Evolutionary conservation across 2,329 filamentous ascomycete species (phyloP).

Genomic region (Aspergillus sp.): DNA sequence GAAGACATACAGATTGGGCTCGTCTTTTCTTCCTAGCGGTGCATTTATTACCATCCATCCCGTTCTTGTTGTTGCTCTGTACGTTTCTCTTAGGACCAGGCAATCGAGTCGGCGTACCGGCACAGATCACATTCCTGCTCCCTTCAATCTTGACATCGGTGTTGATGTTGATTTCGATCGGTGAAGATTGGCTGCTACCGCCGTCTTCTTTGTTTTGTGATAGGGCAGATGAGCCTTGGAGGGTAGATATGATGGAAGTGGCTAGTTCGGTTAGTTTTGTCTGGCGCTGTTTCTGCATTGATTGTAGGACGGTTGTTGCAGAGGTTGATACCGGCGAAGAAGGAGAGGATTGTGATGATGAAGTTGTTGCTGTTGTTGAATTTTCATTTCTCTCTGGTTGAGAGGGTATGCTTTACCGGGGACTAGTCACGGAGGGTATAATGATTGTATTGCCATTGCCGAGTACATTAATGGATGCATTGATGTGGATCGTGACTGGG

Average conservation of each 20-base stretch:
- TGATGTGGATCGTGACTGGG: conserved; percentile 28
- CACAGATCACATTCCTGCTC: conserved; percentile 20
- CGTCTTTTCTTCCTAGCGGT: conserved; percentile 11
- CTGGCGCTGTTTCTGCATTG: conserved; percentile 16
- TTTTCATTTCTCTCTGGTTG: too few relatives aligned
- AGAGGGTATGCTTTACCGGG: too few relatives aligned
- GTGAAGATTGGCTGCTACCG: conserved; percentile 1
- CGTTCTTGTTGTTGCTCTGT: not conserved
- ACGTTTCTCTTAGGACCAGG: not conserved
- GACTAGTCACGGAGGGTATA: conserved; percentile 13
- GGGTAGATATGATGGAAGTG: conserved; percentile 16
- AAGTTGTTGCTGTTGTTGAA: not conserved
- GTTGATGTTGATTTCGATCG: conserved; percentile 22
- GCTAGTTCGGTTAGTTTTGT: conserved; percentile 21
- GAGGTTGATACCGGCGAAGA: not conserved
- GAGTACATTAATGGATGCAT: conserved; percentile 28
- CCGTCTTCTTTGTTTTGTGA: conserved; percentile 7
- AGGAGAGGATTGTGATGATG: conserved; percentile 2
- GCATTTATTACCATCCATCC: not conserved
- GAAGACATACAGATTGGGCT: conserved; percentile 18
- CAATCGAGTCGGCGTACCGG: conserved; percentile 3
- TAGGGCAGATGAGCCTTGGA: conserved; percentile 13
- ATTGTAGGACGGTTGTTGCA: conserved; percentile 3
- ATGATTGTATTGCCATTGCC: conserved; percentile 30
- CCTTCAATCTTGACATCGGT: conserved; percentile 26